These are phyloP conservation scores for Lodderomyces orthopsilosis DNA, from an alignment of 1,139 yeast species.

Conservation along the genomic window DNA sequence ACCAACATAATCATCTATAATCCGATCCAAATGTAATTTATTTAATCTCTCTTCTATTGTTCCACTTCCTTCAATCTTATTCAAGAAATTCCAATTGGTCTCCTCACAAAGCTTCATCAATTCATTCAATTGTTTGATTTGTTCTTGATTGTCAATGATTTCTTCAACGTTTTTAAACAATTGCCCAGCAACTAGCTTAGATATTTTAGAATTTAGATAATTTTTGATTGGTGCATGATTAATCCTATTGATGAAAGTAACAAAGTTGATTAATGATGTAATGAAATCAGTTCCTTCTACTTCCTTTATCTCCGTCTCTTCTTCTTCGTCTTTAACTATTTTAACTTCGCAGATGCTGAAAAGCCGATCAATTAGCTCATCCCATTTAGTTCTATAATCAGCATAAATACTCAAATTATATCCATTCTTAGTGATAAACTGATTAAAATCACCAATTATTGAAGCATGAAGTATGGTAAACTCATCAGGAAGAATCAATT, in stretches of 20 bases:
- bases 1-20: constrained; percentile 26
- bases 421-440: constrained; percentile 14
- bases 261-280: constrained; percentile 18
- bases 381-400: constrained; percentile 14
- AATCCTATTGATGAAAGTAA: constrained; percentile 29
- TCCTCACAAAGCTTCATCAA: constrained; percentile 23
- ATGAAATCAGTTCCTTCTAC: constrained; percentile 1
- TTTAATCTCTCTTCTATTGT: constrained; percentile 21
- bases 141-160: constrained; percentile 20
- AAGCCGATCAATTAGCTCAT: constrained; percentile 12
- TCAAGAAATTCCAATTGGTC: constrained; percentile 31
- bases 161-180: constrained; percentile 30
- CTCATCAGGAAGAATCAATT: constrained; percentile 20
- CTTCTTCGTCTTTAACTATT: neutral
- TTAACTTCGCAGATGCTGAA: neutral
- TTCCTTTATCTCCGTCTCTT: neutral
- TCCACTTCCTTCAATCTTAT: constrained; percentile 17
- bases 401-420: constrained; percentile 10
- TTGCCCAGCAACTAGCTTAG: constrained; percentile 26
- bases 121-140: constrained; percentile 20
- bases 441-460: constrained; percentile 14
- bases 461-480: constrained; percentile 17
- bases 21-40: constrained; percentile 30
- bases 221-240: constrained; percentile 23
- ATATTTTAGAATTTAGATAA: constrained; percentile 29